Evolutionary conservation across 345 rosid species (phyloP), one percentile per base, ranked within the genome.

Genomic region (Eucalyptus pumila): DNA sequence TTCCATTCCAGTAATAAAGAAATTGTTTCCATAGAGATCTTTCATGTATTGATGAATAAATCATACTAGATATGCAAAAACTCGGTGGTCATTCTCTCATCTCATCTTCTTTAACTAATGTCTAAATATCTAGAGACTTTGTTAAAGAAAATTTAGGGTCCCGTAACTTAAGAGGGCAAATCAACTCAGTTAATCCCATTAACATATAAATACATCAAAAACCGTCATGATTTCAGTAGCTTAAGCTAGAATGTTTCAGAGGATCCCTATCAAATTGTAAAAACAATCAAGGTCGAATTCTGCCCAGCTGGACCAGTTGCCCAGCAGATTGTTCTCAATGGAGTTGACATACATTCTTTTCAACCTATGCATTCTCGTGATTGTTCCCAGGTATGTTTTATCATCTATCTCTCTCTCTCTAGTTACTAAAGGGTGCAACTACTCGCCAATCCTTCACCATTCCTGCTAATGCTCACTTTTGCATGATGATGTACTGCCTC

Each of bases 341-440:
- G 90, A 83, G 93, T 93, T 81, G 99, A 97, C 87, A 91, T 93
- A 87, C 94, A 91, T 88, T 89, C 95, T 93, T 97, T 98, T 89
- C 96, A 93, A 89, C 97, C 96, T 42, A 96, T 97, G 99, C 97
- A 94, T 87, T 92, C 93, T 52, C 94, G 93, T 27, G 99, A 98
- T 93, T 98, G 99, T 92, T 94, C 97, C 90, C 99, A 95, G 96
- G 99, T 98, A 87, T 88, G 89, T 85, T 87, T 48, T 69, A 2
- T 17, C 13, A 37, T 86, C 10, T 26, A 2, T 37, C 17, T n/a
- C 45, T 86, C 17, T 50, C 37, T 44, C 76, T 90, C 45, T 62
- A 21, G 27, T 47, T 42, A 37, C 80, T 16, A 69, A 34, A 34
- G 80, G 80, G 21, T 69, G 80, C 24, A 2, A 34, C 80, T 34